Evolutionary conservation across 148 eudicot species (phyloP), one percentile per base, ranked within the genome.

Genomic region (Vaccinium corymbosum): DNA sequence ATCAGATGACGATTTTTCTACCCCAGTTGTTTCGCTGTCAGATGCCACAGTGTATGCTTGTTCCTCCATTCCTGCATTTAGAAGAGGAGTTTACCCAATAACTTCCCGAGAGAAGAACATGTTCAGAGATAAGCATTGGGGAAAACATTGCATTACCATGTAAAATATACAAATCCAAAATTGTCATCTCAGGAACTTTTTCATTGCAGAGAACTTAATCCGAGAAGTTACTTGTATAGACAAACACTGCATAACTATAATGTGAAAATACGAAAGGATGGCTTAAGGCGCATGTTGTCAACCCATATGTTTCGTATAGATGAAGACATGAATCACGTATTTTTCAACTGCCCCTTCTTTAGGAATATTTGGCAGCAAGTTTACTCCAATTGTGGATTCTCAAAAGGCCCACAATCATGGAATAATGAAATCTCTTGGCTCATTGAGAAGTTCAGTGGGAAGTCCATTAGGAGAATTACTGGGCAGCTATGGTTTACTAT

Each of bases 21-120:
- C 98, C 57, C 91, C 95, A 55, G 93, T 85, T 56, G 93, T 91
- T 84, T 95, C 98, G 84, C 93, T 89, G 76, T 94, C 98, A 16
- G 98, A 94, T 76, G 90, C 97, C 82, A 95, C 98, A 0, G 93
- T 93, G 84, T 94, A 95, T 77, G 91, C 95, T 85, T 32, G 94
- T 91, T 94, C 95, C 66, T 94, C 94, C 98, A 95, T 95, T 88
- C 81, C 91, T 92, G 89, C 80, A 80, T 25, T n/a, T 42, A 22
- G 83, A 56, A 38, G 50, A 53, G n/a, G 1, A 32, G 49, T 71
- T 29, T 11, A 52, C 38, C n/a, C 13, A 20, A 78, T 56, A 35
- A 66, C 42, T 4, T 82, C 57, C 66, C 38, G 0, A 49, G 76
- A 52, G 19, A 82, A 16, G 12, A 15, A 35, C 48, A 17, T 2